Conservation (phyloP, 345 rosid species). For the Corymbia maculata region DNA sequence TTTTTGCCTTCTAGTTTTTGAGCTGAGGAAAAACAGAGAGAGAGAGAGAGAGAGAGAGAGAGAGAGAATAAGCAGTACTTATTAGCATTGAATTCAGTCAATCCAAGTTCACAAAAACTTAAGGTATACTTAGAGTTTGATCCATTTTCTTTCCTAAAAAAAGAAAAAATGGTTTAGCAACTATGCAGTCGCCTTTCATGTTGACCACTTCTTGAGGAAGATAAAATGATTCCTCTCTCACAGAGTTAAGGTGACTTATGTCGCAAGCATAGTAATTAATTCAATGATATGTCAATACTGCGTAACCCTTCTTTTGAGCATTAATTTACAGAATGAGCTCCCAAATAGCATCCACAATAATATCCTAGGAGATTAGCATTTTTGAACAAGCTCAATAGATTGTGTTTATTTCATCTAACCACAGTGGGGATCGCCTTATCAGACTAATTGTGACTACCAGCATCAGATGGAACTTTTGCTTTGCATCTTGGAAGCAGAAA, state of each 20-base stretch:
- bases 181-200: background rate
- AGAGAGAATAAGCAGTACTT: background rate
- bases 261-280: background rate
- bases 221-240: background rate
- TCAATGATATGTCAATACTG: background rate
- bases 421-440: background rate
- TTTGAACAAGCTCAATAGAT: background rate
- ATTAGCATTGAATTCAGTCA: background rate
- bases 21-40: slow-evolving; percentile 13
- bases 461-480: background rate
- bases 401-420: background rate
- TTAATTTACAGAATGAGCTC: background rate
- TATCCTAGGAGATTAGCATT: background rate
- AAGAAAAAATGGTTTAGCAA: background rate
- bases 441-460: background rate
- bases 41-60: background rate
- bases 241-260: background rate
- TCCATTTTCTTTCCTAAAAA: background rate
- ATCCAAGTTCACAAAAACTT: background rate
- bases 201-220: background rate
- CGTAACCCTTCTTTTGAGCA: background rate
- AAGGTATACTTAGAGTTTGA: background rate
- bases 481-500: background rate
- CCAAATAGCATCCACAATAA: background rate
- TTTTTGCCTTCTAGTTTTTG: slow-evolving; percentile 32